These are phyloP conservation scores for Cyclotella baltica DNA, from an alignment of 108 stramenopile genomes.

Conservation along the genomic window DNA sequence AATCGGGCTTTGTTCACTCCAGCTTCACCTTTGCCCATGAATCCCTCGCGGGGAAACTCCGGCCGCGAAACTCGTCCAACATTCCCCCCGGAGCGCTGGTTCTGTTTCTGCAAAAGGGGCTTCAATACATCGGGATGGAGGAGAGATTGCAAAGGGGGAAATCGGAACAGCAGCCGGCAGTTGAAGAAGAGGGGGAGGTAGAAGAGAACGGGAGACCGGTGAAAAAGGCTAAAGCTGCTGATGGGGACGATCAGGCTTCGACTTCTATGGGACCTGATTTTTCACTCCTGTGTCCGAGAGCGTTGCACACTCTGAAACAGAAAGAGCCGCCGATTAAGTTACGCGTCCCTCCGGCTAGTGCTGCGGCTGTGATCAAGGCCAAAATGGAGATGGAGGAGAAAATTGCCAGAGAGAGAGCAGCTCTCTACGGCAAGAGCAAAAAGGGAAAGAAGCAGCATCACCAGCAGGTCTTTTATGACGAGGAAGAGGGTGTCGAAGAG, in stretches of 20 bases:
- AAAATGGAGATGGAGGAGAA: slow-evolving; percentile 61
- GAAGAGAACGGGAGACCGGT: slow-evolving; percentile 26
- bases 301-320: slow-evolving; percentile 73
- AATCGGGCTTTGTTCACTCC: slow-evolving; percentile 93
- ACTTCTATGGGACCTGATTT: slow-evolving; percentile 58
- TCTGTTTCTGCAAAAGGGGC: slow-evolving; percentile 88
- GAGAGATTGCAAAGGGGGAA: slow-evolving; percentile 70
- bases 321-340: slow-evolving; percentile 82
- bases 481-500: neutral
- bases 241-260: slow-evolving; percentile 19
- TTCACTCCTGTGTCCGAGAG: slow-evolving; percentile 74
- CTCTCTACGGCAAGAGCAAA: slow-evolving; percentile 15
- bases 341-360: slow-evolving; percentile 82
- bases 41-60: slow-evolving; percentile 82
- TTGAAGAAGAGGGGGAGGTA: slow-evolving; percentile 23
- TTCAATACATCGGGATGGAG: slow-evolving; percentile 92
- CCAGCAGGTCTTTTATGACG: slow-evolving; percentile 7
- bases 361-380: slow-evolving; percentile 79
- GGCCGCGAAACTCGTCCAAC: slow-evolving; percentile 68
- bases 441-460: slow-evolving; percentile 13
- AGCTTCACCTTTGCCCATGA: slow-evolving; percentile 96
- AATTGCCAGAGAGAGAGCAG: slow-evolving; percentile 23
- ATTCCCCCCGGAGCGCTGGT: slow-evolving; percentile 90
- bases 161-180: neutral
- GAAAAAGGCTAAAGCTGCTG: slow-evolving; percentile 18